Conservation (phyloP, 495 filamentous ascomycete species). For the Penicillium bialowiezense region DNA sequence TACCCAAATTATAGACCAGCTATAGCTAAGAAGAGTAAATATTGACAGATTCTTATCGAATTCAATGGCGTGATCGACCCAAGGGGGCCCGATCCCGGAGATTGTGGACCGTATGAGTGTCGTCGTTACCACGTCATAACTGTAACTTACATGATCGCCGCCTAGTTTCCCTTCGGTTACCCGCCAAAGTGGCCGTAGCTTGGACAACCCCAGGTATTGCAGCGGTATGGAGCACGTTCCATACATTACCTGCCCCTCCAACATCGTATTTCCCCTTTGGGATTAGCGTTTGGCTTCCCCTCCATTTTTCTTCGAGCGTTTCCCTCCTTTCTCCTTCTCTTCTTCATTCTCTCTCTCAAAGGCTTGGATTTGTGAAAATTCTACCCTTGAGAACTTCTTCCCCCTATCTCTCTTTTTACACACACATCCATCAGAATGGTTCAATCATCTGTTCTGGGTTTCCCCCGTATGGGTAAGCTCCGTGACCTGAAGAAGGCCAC, state of each 20-base stretch:
- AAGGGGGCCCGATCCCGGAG: conserved; percentile 6
- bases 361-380: conserved; percentile 24
- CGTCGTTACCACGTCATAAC: neutral
- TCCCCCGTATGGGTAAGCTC: conserved; percentile 94
- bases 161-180: neutral
- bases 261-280: conserved; percentile 6
- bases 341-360: conserved; percentile 19
- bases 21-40: too few species aligned
- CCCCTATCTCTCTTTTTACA: conserved; percentile 20
- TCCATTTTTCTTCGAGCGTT: conserved; percentile 31
- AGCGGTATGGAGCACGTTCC: neutral
- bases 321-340: conserved; percentile 19
- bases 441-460: conserved; percentile 77
- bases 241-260: conserved; percentile 24
- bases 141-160: neutral
- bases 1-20: too few species aligned
- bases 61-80: conserved; percentile 8
- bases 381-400: conserved; percentile 15
- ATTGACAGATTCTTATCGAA: neutral
- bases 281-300: conserved; percentile 25
- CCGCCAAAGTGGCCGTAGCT: neutral
- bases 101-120: neutral
- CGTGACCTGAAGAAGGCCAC: conserved; percentile 99
- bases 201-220: neutral
- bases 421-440: conserved; percentile 64